Conservation (phyloP, 148 eudicot genomes). For the Hydrangea macrophylla region DNA sequence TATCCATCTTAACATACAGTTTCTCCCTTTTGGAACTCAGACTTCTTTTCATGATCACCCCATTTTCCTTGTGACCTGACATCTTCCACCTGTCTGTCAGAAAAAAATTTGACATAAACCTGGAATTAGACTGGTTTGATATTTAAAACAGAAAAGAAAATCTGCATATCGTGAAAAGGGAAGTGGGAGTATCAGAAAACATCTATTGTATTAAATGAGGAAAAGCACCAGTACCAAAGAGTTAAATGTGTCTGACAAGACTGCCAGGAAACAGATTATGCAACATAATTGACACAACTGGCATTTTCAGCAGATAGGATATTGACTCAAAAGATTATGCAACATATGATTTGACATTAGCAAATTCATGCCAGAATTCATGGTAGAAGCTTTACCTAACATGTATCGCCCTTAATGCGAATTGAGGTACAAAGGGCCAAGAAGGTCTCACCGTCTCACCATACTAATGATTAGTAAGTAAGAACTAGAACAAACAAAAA, state of each 20-base stretch:
- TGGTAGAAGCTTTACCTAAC: not conserved
- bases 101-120: constrained; percentile 15
- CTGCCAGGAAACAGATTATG: not conserved
- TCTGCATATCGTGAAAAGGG: not conserved
- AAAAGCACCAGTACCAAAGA: constrained; percentile 2
- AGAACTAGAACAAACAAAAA: not conserved
- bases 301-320: not conserved
- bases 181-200: not conserved
- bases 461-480: not conserved
- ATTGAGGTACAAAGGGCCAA: not conserved
- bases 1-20: constrained; percentile 26
- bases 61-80: constrained; percentile 29
- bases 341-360: not conserved
- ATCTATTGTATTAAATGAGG: not conserved
- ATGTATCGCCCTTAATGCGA: not conserved
- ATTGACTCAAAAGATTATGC: not conserved
- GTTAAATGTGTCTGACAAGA: not conserved
- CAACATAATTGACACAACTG: not conserved
- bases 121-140: constrained; percentile 14
- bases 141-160: constrained; percentile 4
- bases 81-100: constrained; percentile 51
- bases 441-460: too few relatives aligned
- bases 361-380: not conserved
- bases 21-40: constrained; percentile 39
- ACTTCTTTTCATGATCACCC: constrained; percentile 23